A percentile compares a stretch with the other conserved stretches of the same genome.
Evolutionary conservation across 306 rosid genomes (phyloP).

Genomic region (Nissolia schottii): DNA sequence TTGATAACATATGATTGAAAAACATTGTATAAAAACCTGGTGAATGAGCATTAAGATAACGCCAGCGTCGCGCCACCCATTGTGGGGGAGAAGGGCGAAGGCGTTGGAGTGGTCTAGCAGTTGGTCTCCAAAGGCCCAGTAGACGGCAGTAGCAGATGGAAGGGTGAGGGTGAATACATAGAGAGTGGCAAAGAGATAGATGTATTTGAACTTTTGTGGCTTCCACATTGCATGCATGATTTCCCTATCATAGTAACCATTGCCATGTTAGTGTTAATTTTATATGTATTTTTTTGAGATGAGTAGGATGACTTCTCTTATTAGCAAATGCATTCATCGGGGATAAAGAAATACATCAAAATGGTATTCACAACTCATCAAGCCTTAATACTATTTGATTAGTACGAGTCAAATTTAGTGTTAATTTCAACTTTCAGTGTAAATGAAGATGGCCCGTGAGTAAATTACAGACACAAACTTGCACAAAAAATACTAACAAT

Average conservation of each 20-base stretch:
- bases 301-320: too few species aligned
- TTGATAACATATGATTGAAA: too few species aligned
- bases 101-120: constrained; percentile 79
- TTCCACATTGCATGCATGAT: constrained; percentile 99
- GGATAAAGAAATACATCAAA: too few species aligned
- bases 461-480: too few species aligned
- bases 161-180: constrained; percentile 90
- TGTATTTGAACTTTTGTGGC: constrained; percentile 83
- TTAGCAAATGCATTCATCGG: too few species aligned
- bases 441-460: too few species aligned
- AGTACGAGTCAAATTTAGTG: too few species aligned
- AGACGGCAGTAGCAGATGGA: constrained; percentile 81
- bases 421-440: too few species aligned
- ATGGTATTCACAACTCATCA: too few species aligned
- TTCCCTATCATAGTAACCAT: constrained; percentile 51
- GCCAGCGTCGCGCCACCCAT: constrained; percentile 71
- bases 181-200: constrained; percentile 73
- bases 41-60: constrained; percentile 91
- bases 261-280: constrained; percentile 28
- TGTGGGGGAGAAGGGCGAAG: constrained; percentile 70
- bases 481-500: too few species aligned
- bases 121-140: constrained; percentile 96
- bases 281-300: too few species aligned
- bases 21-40: constrained; percentile 59
- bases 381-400: too few species aligned